phyloP scores from a whole-genome alignment of 2,329 filamentous ascomycete genomes.

The Tolypocladium amazonense region DNA sequence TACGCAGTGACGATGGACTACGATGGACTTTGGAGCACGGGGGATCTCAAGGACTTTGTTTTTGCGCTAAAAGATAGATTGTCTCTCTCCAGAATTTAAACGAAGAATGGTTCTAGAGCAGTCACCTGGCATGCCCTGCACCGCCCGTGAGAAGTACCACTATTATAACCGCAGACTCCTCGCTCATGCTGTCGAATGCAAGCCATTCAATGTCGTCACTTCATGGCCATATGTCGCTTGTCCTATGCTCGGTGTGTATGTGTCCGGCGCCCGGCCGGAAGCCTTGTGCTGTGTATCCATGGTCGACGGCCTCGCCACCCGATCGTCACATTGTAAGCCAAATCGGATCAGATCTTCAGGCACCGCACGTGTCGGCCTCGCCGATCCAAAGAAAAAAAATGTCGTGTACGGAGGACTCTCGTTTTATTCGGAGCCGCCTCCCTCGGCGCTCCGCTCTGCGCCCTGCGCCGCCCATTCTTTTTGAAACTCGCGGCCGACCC shows the following conservation, averaged over 20 bases:
- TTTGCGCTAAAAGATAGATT: slow-evolving; percentile 11
- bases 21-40: slow-evolving; percentile 14
- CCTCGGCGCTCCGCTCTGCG: slow-evolving; percentile 13
- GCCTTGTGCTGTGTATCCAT: background rate
- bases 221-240: background rate
- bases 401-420: background rate
- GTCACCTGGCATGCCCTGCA: background rate
- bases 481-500: slow-evolving; percentile 44
- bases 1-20: slow-evolving; percentile 15
- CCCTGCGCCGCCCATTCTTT: slow-evolving; percentile 32
- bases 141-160: background rate
- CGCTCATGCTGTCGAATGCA: slow-evolving; percentile 1
- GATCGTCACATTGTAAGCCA: background rate
- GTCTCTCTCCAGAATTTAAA: background rate
- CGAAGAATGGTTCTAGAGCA: background rate
- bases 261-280: background rate
- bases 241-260: background rate
- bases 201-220: background rate
- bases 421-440: slow-evolving; percentile 15
- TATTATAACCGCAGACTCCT: slow-evolving; percentile 1
- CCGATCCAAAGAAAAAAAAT: background rate
- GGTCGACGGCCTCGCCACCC: background rate
- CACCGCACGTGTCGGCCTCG: background rate
- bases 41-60: slow-evolving; percentile 9
- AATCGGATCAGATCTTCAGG: background rate